Base-by-base conservation (phyloP, 2,329 filamentous ascomycete species). In the Talaromyces islandicus region DNA sequence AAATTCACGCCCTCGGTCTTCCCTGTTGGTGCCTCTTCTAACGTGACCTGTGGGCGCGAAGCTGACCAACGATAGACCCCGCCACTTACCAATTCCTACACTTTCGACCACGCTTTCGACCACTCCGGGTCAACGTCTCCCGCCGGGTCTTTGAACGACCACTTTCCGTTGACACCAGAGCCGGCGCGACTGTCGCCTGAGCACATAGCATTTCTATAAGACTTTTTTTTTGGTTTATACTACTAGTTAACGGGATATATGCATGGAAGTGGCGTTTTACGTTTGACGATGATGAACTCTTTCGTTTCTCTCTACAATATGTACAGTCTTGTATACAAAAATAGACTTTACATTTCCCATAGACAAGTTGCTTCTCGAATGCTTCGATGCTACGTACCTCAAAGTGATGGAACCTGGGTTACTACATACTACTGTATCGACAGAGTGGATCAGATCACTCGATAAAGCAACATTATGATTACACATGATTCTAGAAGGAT, bases 41-140 rank as follows among this genome's bases (percentile, higher is more conserved):
- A 60, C 58, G 32, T 29, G 7, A 32, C n/a, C n/a, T 11, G 14
- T 58, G 50, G 30, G 41, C 32, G 11, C 35, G 57, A 67, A 57
- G 54, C 63, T 63, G 52, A 64, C 64, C 63, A 56, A 59, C 66
- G 67, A 63, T 63, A 76, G 72, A 76, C 74, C 65, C 72, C 73
- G 64, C 66, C 72, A 56, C 65, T 73, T 63, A 70, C 71, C 63
- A 67, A 73, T 68, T 67, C 72, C 56, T 75, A 74, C 59, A 68
- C 73, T 48, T 72, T 76, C 64, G 74, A 76, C 60, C 69, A 72
- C 41, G 68, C 73, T 48, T 72, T 76, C 64, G 74, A 76, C 60
- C 69, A 72, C 41, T 77, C 75, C 58, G 69, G 74, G 55, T 75
- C 75, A 21, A 76, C 74, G n/a, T 78, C 77, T 50, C 70, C 75